Conservation (phyloP, 2,329 filamentous ascomycete species). For the Ilyonectria sp. region DNA sequence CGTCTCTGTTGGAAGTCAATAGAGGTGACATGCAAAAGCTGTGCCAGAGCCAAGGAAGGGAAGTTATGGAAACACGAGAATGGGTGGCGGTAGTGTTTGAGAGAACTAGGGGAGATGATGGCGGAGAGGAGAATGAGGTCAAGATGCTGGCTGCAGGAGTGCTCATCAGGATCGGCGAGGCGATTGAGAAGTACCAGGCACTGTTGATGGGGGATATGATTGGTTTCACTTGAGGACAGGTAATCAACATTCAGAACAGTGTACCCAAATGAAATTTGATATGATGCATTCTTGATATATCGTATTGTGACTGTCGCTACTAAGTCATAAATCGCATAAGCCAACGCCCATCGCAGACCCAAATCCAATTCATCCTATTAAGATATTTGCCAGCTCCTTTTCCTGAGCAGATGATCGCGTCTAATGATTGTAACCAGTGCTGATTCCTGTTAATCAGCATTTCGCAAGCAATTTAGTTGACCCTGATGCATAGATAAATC, state of each 20-base stretch:
- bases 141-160: constrained; percentile 85
- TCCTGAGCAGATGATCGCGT: constrained; percentile 6
- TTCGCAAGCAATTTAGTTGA: neutral
- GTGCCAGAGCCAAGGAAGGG: constrained; percentile 80
- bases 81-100: constrained; percentile 88
- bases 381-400: constrained; percentile 2
- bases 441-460: neutral
- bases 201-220: constrained; percentile 81
- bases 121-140: constrained; percentile 81
- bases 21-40: constrained; percentile 78
- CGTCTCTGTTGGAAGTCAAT: constrained; percentile 88
- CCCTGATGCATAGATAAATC: constrained; percentile 7
- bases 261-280: neutral
- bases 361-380: constrained; percentile 16
- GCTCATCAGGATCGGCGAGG: constrained; percentile 83
- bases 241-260: neutral
- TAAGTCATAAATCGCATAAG: constrained; percentile 23
- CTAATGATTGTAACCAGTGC: constrained; percentile 3
- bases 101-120: constrained; percentile 64
- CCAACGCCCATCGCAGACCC: constrained; percentile 19
- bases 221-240: constrained; percentile 48
- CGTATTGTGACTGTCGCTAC: constrained; percentile 1
- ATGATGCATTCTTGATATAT: constrained; percentile 17
- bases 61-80: constrained; percentile 87
- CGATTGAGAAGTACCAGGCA: constrained; percentile 85